Base-by-base conservation (phyloP, 2,329 filamentous ascomycete genomes). In the Emergomyces orientalis region DNA sequence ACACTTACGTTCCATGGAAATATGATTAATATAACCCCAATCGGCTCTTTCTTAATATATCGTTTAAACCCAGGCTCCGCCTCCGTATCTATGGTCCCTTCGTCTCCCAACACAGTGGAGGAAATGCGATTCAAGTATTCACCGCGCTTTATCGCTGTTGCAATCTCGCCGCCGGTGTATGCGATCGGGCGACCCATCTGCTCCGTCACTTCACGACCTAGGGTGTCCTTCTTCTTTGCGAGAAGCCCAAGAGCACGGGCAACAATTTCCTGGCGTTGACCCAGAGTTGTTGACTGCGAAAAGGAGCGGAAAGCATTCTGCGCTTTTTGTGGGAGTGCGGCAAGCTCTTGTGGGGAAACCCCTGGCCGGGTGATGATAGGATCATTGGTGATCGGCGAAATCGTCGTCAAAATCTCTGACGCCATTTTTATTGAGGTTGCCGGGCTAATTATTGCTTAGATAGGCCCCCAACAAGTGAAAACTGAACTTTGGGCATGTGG, bases 141-240 rank as follows among this genome's bases (percentile, higher is more conserved):
- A 67, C 87, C 89, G 66, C 93, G 85, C 78, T 89, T 90, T 67
- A 95, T 84, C 8, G 92, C 92, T 19, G 93, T 97, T 37, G 85
- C 79, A 68, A 97, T 83, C 79, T 97, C 93, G 68, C 86, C 91
- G 56, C 83, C 86, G 0, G 90, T 89, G 75, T 93, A 97, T 45
- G 88, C 84, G 70, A 97, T 96, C 41, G 93, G 93, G 25, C 93
- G 84, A 51, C 93, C 93, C 92, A 97, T 97, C 79, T 97, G 92
- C 73, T 90, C 87, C 0, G 92, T 97, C 64, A 97, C 79, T 74
- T 97, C 92, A 68, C 85, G 83, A 6, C 88, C 91, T 41, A 97
- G 81, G 65, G 86, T 88, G 85, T 94, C 88, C 75, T 91, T 84
- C 73, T 86, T 87, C 59, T 86, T 83, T 19, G 79, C 76, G 34